Evolutionary conservation across 2,329 filamentous ascomycete genomes (phyloP).

Genomic region (Pezicula radicicola): DNA sequence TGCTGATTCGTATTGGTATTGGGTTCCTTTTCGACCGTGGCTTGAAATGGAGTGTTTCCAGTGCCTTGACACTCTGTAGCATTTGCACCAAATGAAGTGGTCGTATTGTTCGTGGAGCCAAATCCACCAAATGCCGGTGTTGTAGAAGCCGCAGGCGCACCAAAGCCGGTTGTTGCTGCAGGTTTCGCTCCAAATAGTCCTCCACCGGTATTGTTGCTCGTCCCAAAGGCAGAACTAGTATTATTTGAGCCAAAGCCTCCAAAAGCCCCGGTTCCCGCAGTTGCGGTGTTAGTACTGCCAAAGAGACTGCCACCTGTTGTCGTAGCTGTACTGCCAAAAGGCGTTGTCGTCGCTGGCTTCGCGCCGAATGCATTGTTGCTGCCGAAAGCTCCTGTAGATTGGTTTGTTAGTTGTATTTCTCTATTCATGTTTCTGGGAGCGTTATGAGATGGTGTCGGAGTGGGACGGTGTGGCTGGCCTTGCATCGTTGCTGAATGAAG

Average conservation of each 20-base stretch:
- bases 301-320: conserved; percentile 50
- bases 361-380: conserved; percentile 29
- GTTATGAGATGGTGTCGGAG: no score
- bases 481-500: no score
- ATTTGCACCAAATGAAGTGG: conserved; percentile 29
- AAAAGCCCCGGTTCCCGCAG: conserved; percentile 23
- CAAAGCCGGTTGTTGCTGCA: conserved; percentile 19
- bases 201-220: no score
- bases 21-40: conserved; percentile 71
- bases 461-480: no score
- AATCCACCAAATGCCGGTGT: conserved; percentile 22
- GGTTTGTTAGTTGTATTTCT: not conserved
- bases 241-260: conserved; percentile 41
- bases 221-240: conserved; percentile 2
- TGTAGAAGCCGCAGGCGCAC: conserved; percentile 10
- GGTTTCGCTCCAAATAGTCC: conserved; percentile 4
- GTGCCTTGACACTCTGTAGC: conserved; percentile 66
- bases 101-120: conserved; percentile 16
- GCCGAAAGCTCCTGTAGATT: conserved; percentile 38
- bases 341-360: conserved; percentile 26
- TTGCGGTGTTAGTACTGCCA: conserved; percentile 33
- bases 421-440: not conserved
- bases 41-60: conserved; percentile 63
- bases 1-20: conserved; percentile 47
- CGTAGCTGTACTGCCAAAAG: conserved; percentile 31